Evolutionary conservation across 1,139 yeast species (phyloP), one percentile per base, ranked within the genome.

Genomic region (Magnusiomyces sp.): DNA sequence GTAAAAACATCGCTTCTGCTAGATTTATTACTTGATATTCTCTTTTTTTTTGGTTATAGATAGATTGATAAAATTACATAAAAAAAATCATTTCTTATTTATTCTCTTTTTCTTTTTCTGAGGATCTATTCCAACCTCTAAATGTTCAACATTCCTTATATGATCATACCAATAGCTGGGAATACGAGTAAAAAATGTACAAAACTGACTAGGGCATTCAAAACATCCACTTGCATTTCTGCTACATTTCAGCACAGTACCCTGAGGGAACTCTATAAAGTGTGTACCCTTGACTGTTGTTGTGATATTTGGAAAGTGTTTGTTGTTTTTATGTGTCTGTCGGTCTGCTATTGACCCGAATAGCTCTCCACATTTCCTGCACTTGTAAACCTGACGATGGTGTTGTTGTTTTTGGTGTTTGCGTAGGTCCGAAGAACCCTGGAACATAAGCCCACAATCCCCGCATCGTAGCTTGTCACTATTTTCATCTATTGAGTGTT

Each of bases 141-240:
- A n/a, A 40, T 61, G 64, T 31, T 55, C 59, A 14, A 60, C 63
- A 37, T 55, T 59, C 46, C 59, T 59, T 23, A 61, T 53, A 39
- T 61, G 64, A 46, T 60, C 63, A 39, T 58, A 56, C 64, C 64
- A 61, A 44, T 61, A 61, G 1, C 58, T 57, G 11, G 64, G 64
- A 38, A 61, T 61, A 20, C 62, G 55, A 32, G 64, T 61, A 34
- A 54, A 53, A 52, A 61, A 61, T 14, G 62, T 49, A 49, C 64
- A 61, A 46, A 58, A 59, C 17, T 47, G 50, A 5, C 54, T 51
- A 2, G 64, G 64, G 45, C 64, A 61, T 34, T 48, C 46, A 52
- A 61, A 61, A 45, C 55, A 58, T 39, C 63, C 63, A 13, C 45
- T 49, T 14, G 52, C 57, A 45, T 59, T 59, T 6, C 64, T 51